These are phyloP conservation scores for Naganishia kalamii DNA, from an alignment of 768 basidiomycete species.

Conservation along the genomic window DNA sequence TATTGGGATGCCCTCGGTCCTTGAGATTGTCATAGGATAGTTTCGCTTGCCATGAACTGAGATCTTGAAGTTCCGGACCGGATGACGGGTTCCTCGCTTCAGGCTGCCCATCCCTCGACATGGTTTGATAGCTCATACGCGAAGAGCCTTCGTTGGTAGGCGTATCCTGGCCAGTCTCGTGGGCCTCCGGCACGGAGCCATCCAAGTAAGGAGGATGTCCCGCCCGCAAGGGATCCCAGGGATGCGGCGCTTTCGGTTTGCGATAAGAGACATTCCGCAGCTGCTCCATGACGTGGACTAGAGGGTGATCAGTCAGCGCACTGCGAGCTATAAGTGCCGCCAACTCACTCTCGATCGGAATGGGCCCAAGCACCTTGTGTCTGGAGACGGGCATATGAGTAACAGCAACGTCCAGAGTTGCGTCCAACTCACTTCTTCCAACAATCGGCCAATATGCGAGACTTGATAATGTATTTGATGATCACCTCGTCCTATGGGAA, in stretches of 20 bases:
- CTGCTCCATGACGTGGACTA: conserved; percentile 48
- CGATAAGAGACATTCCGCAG: conserved; percentile 48
- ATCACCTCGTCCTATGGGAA: conserved; percentile 65
- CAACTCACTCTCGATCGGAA: conserved; percentile 85
- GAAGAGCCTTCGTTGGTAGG: neutral
- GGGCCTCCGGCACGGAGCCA: neutral
- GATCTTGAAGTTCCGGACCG: conserved; percentile 31
- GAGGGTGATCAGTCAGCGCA: neutral
- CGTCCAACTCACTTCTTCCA: conserved; percentile 65
- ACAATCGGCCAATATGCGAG: conserved; percentile 94
- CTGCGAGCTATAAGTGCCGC: conserved; percentile 51
- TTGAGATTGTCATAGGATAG: conserved; percentile 11
- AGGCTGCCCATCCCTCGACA: neutral
- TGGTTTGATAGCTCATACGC: neutral
- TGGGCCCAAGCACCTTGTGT: conserved; percentile 87
- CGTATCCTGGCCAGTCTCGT: conserved; percentile 4
- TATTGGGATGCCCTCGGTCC: conserved; percentile 77
- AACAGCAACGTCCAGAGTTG: neutral
- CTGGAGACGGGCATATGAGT: conserved; percentile 38
- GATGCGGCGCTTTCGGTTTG: conserved; percentile 63
- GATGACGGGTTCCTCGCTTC: neutral
- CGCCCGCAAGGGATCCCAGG: conserved; percentile 63
- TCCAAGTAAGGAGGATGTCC: conserved; percentile 6
- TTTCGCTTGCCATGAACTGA: conserved; percentile 15
- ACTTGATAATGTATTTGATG: conserved; percentile 98